Percentiles rank a stretch among this genome's conserved stretches.
Conservation (phyloP, 83 land plant genomes). For the Thuja plicata region DNA sequence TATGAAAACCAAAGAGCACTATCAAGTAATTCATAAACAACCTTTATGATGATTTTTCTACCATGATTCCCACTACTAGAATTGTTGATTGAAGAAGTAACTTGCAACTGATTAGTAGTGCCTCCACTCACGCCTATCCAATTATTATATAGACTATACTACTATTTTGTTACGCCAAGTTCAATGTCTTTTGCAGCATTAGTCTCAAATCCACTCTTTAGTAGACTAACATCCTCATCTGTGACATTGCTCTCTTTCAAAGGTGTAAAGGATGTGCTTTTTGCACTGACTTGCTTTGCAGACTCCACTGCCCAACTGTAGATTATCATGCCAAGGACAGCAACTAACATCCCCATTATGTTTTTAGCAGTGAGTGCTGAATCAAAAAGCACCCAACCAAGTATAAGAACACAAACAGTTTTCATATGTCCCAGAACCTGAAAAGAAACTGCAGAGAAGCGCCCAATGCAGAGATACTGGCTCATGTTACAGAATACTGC, state of each 20-base stretch:
- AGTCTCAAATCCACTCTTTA: constrained; percentile 27
- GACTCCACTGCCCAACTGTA: constrained; percentile 70
- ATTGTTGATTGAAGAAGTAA: background rate
- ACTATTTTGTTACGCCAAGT: constrained; percentile 9
- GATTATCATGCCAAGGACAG: constrained; percentile 59
- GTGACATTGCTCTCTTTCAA: constrained; percentile 23
- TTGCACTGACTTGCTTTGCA: constrained; percentile 34
- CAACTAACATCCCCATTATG: constrained; percentile 57
- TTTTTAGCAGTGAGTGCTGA: constrained; percentile 52
- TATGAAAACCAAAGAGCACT: background rate
- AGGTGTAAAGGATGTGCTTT: constrained; percentile 2
- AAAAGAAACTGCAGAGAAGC: constrained; percentile 72
- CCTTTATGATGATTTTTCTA: background rate
- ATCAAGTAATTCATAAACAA: constrained; percentile 4
- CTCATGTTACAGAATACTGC: constrained; percentile 72
- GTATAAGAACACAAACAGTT: constrained; percentile 56
- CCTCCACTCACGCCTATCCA: background rate
- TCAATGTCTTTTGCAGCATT: constrained; percentile 19
- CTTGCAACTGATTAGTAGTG: background rate
- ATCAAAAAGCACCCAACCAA: constrained; percentile 70
- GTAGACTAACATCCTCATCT: constrained; percentile 47
- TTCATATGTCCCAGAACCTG: constrained; percentile 79
- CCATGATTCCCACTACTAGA: background rate
- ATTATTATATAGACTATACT: background rate
- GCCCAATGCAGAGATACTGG: constrained; percentile 73